A percentile compares a stretch with the other conserved stretches of the same genome.
Conservation (phyloP, 2,329 filamentous ascomycete species). For the Colletotrichum endophyticum region DNA sequence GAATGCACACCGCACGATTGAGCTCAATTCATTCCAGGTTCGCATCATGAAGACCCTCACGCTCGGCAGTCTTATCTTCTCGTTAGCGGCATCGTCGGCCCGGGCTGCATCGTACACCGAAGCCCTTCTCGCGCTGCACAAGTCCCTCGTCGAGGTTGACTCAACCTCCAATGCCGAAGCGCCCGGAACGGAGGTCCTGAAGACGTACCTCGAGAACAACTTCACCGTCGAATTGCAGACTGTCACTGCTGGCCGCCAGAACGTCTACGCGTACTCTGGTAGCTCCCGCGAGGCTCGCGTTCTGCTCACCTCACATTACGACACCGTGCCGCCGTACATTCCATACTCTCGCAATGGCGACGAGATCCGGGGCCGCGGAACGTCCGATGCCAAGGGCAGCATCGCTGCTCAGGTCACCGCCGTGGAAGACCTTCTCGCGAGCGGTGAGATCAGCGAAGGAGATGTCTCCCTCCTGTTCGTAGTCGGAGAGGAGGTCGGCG, state of each 20-base stretch:
- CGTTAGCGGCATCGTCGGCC: not conserved
- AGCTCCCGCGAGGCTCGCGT: conserved; percentile 57
- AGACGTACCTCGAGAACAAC: conserved; percentile 62
- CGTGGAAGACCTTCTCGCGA: conserved; percentile 56
- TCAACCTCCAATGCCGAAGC: conserved; percentile 75
- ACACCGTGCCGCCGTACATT: conserved; percentile 76
- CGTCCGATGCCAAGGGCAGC: conserved; percentile 72
- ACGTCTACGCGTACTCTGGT: conserved; percentile 74
- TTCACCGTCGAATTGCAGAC: conserved; percentile 47
- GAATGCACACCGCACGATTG: rapidly evolving
- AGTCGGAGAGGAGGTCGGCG: conserved; percentile 82
- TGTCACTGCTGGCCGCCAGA: conserved; percentile 59
- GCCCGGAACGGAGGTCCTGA: conserved; percentile 70
- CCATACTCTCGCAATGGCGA: conserved; percentile 66
- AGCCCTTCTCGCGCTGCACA: conserved; percentile 74
- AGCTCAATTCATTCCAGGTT: not conserved
- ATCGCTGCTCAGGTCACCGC: conserved; percentile 78
- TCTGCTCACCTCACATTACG: conserved; percentile 80
- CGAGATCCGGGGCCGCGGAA: conserved; percentile 73
- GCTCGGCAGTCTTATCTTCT: not conserved
- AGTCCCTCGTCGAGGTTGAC: conserved; percentile 72
- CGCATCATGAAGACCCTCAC: not conserved
- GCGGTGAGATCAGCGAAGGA: conserved; percentile 41
- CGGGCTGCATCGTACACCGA: conserved; percentile 43
- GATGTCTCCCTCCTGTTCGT: conserved; percentile 69